phyloP scores from a whole-genome alignment of 2,329 filamentous ascomycete species.

The Cryphonectria radicalis region DNA sequence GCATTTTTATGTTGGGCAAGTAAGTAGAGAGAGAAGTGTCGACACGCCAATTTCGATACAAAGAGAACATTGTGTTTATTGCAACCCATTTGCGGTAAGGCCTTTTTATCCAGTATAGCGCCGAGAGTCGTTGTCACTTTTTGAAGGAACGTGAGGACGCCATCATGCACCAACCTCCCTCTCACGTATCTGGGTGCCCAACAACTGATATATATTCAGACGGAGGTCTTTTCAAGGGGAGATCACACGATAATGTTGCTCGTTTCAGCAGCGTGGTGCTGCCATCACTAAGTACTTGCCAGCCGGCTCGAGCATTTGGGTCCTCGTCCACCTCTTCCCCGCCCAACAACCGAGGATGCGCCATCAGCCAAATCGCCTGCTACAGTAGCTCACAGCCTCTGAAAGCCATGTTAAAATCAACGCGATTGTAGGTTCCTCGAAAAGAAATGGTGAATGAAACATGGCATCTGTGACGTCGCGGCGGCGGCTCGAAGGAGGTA shows the following conservation, averaged over 20 bases:
- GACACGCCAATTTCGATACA: not conserved
- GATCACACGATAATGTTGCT: not conserved
- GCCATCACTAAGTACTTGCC: not conserved
- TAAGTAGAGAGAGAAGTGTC: not conserved
- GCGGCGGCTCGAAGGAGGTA: too few species aligned
- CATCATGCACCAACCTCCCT: not conserved
- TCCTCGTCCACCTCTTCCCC: too few species aligned
- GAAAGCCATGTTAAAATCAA: too few species aligned
- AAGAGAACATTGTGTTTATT: constrained; percentile 8
- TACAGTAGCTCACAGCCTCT: too few species aligned
- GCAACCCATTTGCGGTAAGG: constrained; percentile 13
- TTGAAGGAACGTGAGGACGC: not conserved
- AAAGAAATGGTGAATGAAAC: too few species aligned
- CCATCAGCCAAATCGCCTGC: too few species aligned
- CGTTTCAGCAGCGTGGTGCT: not conserved
- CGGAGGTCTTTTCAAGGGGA: not conserved
- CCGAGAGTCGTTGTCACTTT: not conserved
- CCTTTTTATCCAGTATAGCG: constrained; percentile 4
- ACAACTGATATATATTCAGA: not conserved
- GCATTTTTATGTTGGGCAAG: not conserved
- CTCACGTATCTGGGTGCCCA: not conserved
- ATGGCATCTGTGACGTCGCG: not conserved
- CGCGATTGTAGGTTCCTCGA: too few species aligned
- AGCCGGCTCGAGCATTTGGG: too few species aligned
- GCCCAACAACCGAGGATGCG: too few species aligned